Evolutionary conservation across 2,329 filamentous ascomycete genomes (phyloP).

Genomic region (Chaetothyriales sp.): DNA sequence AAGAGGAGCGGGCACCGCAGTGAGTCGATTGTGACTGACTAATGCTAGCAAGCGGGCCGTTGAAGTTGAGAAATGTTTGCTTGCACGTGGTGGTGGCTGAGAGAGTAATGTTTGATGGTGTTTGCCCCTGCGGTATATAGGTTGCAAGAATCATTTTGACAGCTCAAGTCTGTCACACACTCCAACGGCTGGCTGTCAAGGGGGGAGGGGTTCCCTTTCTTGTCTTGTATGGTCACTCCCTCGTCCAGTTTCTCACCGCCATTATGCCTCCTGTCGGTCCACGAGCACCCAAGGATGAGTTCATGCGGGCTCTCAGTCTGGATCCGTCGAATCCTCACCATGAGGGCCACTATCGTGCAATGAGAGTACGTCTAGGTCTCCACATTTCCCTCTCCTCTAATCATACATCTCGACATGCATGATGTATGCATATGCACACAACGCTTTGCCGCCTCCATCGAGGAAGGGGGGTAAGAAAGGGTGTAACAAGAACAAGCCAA

Average conservation of each 20-base stretch:
- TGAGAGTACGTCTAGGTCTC: slow-evolving; percentile 25
- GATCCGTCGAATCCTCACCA: slow-evolving; percentile 29
- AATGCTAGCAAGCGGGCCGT: not conserved
- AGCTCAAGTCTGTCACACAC: not conserved
- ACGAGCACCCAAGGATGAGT: slow-evolving; percentile 33
- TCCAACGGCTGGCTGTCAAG: not conserved
- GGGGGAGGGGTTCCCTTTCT: not conserved
- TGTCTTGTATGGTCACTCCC: not conserved
- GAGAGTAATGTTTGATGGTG: not conserved
- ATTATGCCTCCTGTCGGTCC: slow-evolving; percentile 23
- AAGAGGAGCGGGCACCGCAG: not conserved
- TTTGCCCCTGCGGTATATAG: not conserved
- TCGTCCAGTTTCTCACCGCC: slow-evolving; percentile 5
- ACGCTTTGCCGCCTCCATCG: too few species aligned
- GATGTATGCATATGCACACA: too few species aligned
- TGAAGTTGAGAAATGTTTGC: not conserved
- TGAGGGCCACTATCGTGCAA: slow-evolving; percentile 32
- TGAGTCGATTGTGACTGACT: not conserved
- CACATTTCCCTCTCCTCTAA: not conserved
- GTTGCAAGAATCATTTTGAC: not conserved
- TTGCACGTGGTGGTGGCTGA: not conserved
- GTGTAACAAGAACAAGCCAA: too few species aligned
- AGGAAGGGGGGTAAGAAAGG: too few species aligned
- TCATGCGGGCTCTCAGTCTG: slow-evolving; percentile 32
- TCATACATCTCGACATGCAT: not conserved